A percentile compares a stretch with the other conserved stretches of the same genome.
These are phyloP conservation scores for Pichia cephalocereana DNA, from an alignment of 805 yeast genomes.

Conservation along the genomic window DNA sequence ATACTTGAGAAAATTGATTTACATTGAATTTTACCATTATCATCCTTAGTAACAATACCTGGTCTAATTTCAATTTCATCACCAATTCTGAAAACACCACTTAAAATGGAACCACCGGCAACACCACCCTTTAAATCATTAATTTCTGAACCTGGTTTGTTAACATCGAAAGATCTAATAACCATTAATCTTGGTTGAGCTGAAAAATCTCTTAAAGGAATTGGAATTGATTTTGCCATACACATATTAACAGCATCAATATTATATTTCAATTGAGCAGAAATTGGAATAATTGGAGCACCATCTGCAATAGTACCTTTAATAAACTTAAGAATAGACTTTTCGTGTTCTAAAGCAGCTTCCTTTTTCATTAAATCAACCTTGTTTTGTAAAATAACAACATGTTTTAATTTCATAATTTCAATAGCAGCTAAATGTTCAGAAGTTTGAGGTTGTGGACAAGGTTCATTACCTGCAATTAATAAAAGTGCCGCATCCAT, in stretches of 20 bases:
- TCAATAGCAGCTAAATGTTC: conserved; percentile 99
- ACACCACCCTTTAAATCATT: conserved; percentile 98
- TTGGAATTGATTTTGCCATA: conserved; percentile 91
- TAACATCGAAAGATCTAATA: conserved; percentile 96
- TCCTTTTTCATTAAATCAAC: conserved; percentile 98
- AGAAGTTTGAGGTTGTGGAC: conserved; percentile 99
- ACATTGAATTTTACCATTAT: conserved; percentile 80
- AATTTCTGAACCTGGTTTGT: conserved; percentile 97
- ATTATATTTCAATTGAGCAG: conserved; percentile 97
- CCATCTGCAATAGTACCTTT: conserved; percentile 99
- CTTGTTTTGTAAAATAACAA: conserved; percentile 91
- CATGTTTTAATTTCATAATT: conserved; percentile 96
- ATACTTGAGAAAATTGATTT: conserved; percentile 92
- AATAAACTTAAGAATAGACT: conserved; percentile 83
- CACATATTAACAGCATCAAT: conserved; percentile 98
- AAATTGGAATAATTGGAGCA: conserved; percentile 97
- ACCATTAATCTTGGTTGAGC: conserved; percentile 94
- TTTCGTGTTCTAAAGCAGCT: conserved; percentile 90
- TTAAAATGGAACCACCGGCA: conserved; percentile 97
- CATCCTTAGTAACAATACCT: conserved; percentile 96
- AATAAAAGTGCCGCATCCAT: conserved; percentile 98
- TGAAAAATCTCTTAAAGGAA: conserved; percentile 89
- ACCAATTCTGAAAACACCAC: conserved; percentile 94
- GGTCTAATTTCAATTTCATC: conserved; percentile 99
- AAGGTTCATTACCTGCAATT: conserved; percentile 96